Evolutionary conservation across 768 basidiomycete genomes (phyloP).

Genomic region (Kwoniella dendrophila): DNA sequence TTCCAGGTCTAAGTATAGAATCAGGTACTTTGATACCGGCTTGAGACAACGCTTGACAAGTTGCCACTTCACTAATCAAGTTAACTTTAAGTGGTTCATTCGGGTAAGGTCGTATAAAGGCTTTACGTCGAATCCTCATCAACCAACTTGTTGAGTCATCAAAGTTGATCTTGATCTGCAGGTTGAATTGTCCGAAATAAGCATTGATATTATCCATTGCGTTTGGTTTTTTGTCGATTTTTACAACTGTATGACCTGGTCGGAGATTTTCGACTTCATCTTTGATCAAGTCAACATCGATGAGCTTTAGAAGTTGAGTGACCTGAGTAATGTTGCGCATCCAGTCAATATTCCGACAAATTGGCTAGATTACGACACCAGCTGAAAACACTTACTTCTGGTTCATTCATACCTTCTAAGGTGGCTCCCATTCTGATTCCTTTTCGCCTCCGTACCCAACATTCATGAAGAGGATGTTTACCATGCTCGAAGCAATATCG

Average conservation of each 20-base stretch:
- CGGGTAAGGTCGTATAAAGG: neutral
- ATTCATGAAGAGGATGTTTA: neutral
- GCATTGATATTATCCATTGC: neutral
- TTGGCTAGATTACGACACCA: neutral
- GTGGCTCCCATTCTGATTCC: neutral
- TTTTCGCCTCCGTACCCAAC: neutral
- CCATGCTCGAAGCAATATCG: neutral
- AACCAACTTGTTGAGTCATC: conserved; percentile 3
- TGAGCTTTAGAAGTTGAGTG: neutral
- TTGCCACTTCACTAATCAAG: conserved; percentile 6
- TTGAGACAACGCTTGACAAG: neutral
- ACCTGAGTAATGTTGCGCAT: conserved; percentile 2
- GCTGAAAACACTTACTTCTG: neutral
- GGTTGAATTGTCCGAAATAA: neutral
- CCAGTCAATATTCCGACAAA: neutral
- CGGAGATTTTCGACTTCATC: neutral
- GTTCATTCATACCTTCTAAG: neutral
- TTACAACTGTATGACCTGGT: neutral
- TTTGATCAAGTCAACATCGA: neutral
- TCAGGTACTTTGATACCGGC: neutral
- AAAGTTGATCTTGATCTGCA: conserved; percentile 9
- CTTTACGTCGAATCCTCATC: conserved; percentile 1
- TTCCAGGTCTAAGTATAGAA: neutral
- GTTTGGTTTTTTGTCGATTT: neutral
- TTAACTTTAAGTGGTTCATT: neutral